Conservation (phyloP, 129 eudicot genomes). For the Helianthus annuus region HanXRQr2.0-SUNRISE NC_035446.2:154556219-154556718, state of each 20-base stretch:
- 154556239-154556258: no score
- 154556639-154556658: constrained; percentile 68
- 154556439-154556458: neutral
- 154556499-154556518: neutral
- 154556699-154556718: neutral
- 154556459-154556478: neutral
- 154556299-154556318: neutral
- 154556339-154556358: neutral
- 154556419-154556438: neutral
- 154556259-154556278: no score
- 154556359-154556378: neutral
- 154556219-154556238: no score
- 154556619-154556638: constrained; percentile 58
- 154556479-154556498: no score
- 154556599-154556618: constrained; percentile 47
- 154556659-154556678: constrained; percentile 84
- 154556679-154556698: constrained; percentile 66
- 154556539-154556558: neutral
- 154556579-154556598: constrained; percentile 1
- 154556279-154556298: no score
- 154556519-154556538: neutral
- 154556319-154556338: neutral
- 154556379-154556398: neutral
- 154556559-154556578: neutral
- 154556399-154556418: neutral